Base-by-base conservation (phyloP, 2,329 filamentous ascomycete genomes). In the Ophiostoma ips region DNA sequence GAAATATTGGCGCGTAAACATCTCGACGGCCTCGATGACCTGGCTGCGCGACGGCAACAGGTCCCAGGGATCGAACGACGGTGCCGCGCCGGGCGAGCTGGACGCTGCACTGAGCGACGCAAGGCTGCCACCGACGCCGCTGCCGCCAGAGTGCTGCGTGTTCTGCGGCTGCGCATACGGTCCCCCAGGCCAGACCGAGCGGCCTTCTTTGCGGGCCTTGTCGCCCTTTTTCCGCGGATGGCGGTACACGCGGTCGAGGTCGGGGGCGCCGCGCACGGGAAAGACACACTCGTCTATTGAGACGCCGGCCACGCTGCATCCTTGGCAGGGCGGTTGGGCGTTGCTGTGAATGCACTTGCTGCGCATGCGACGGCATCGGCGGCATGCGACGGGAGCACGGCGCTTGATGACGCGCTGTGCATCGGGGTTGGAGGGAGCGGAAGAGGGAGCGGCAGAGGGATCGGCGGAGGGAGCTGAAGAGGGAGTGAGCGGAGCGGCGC, bases 1-100 rank as follows among this genome's bases (percentile, higher is more conserved):
- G 55, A 78, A 77, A 58, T 76, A 79, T 55, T 76, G 68, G 7
- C 63, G 63, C 1, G 69, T 76, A 55, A 79, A 77, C 38, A 67
- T 68, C 51, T 71, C 64, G 52, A 77, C 69, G 6, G 68, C 72
- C 46, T 77, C 73, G 21, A 77, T 63, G 48, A 77, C 66, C 40
- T 72, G 68, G 2, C 65, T 59, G 15, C 75, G 57, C 2, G 71
- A 68, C 11, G 75, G 73, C 13, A 78, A 62, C 3, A 67, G 61
- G 10, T 71, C 68, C 73, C 74, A 76, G 31, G 70, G 66, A 46
- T 75, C 66, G 9, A n/a, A 1, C n/a, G 36, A 3, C 35, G 37
- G 19, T 10, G 28, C 21, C 11, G 33, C 11, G n/a, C 16, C 40
- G 24, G n/a, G 15, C 5, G 24, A 11, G 40, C 38, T 15, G 19